Evolutionary conservation across 2,329 filamentous ascomycete species (phyloP).

Genomic region (Colletotrichum chrysophilum): DNA sequence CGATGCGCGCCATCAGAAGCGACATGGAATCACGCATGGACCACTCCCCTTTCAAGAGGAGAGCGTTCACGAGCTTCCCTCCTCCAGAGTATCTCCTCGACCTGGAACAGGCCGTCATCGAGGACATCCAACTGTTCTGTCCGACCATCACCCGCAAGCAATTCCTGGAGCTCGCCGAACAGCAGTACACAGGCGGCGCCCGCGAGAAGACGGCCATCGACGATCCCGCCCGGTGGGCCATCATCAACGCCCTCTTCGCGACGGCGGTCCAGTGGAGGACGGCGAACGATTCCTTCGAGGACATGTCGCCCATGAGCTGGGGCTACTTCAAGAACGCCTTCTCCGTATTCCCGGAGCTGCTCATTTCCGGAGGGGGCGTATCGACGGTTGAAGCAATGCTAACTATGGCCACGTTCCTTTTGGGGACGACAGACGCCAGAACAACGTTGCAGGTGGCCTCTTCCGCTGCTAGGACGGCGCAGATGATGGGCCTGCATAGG

Average conservation of each 20-base stretch:
- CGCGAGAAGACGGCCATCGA: neutral
- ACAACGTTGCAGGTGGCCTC: neutral
- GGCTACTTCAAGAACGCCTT: conserved; percentile 18
- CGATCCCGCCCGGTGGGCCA: neutral
- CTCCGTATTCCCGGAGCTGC: conserved; percentile 1
- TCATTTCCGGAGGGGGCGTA: neutral
- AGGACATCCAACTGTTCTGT: conserved; percentile 1
- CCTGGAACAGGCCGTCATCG: neutral
- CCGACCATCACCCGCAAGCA: neutral
- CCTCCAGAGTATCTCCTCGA: neutral
- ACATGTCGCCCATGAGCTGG: neutral
- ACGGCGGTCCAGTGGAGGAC: neutral
- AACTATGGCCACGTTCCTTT: conserved; percentile 2
- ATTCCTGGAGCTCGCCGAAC: neutral
- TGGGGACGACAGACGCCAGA: conserved; percentile 3
- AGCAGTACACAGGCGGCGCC: neutral
- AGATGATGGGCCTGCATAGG: conserved; percentile 3
- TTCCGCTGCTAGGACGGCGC: neutral
- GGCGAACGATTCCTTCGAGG: conserved; percentile 3
- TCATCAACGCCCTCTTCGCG: conserved; percentile 1
- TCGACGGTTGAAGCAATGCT: conserved; percentile 8
- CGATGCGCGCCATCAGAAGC: neutral
- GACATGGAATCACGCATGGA: neutral
- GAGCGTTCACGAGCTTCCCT: neutral
- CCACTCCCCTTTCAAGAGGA: neutral